A percentile compares a stretch with the other conserved stretches of the same genome.
These are phyloP conservation scores for Euclidium syriacum DNA, from an alignment of 345 rosid genomes.

Conservation along the genomic window DNA sequence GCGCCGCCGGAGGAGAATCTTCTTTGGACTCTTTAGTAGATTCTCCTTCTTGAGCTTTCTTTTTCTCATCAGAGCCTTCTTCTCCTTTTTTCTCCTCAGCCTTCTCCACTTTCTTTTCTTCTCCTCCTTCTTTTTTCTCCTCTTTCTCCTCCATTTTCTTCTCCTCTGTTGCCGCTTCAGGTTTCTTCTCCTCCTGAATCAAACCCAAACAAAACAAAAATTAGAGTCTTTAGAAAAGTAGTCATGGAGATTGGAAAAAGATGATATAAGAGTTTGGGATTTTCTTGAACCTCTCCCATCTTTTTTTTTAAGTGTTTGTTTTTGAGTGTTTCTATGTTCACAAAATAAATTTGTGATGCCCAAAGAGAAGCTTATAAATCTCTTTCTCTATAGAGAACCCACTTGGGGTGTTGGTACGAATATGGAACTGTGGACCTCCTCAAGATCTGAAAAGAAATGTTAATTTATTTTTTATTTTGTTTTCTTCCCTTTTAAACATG, in stretches of 20 bases:
- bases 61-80: slow-evolving; percentile 31
- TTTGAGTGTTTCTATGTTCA: slow-evolving; percentile 28
- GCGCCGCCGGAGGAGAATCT: slow-evolving; percentile 19
- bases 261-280: slow-evolving; percentile 24
- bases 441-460: slow-evolving; percentile 31
- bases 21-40: slow-evolving; percentile 33
- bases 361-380: slow-evolving; percentile 30
- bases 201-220: not conserved
- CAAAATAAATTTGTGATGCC: slow-evolving; percentile 5
- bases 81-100: slow-evolving; percentile 36
- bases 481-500: slow-evolving; percentile 22
- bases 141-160: slow-evolving; percentile 54
- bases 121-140: slow-evolving; percentile 36
- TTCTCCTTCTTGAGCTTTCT: slow-evolving; percentile 37
- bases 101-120: slow-evolving; percentile 38
- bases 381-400: slow-evolving; percentile 21
- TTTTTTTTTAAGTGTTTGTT: not conserved
- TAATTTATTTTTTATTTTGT: slow-evolving; percentile 12
- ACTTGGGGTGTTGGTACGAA: slow-evolving; percentile 31
- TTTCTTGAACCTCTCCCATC: slow-evolving; percentile 40
- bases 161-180: slow-evolving; percentile 24
- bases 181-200: slow-evolving; percentile 33
- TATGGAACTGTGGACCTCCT: slow-evolving; percentile 35
- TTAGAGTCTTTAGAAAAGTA: not conserved
- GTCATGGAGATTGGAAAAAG: slow-evolving; percentile 19